phyloP scores from a whole-genome alignment of 345 rosid genomes.

The Heritiera littoralis region DNA sequence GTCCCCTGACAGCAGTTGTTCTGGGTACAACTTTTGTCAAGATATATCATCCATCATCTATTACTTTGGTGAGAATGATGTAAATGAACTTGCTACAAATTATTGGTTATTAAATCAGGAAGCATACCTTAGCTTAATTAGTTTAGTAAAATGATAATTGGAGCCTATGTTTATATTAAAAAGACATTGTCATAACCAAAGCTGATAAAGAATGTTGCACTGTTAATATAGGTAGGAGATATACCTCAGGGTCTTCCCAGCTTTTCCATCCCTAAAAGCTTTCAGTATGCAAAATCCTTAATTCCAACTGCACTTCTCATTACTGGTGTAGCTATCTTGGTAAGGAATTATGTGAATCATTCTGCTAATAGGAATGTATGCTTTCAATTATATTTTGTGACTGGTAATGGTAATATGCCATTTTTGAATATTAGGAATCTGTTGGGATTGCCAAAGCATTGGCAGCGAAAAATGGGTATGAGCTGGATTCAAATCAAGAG shows the following conservation, averaged over 20 bases:
- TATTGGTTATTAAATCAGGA: neutral
- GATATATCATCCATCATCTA: constrained; percentile 75
- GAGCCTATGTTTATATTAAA: neutral
- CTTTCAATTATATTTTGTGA: constrained; percentile 9
- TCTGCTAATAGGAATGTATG: constrained; percentile 14
- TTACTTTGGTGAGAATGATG: constrained; percentile 69
- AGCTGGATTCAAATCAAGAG: constrained; percentile 97
- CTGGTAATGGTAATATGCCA: neutral
- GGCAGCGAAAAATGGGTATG: constrained; percentile 96
- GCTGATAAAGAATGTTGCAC: constrained; percentile 25
- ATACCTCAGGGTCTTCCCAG: constrained; percentile 95
- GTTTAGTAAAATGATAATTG: neutral
- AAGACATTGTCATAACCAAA: neutral
- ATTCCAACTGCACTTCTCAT: constrained; percentile 90
- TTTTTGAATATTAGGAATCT: constrained; percentile 68
- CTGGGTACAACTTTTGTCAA: constrained; percentile 82
- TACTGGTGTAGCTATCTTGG: constrained; percentile 97
- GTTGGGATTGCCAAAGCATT: constrained; percentile 99
- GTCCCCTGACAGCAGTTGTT: constrained; percentile 86
- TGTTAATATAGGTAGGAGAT: constrained; percentile 73
- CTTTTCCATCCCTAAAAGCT: constrained; percentile 75
- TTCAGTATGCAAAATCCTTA: constrained; percentile 63
- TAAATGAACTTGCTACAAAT: neutral
- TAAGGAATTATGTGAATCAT: constrained; percentile 40
- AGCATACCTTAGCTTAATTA: neutral